These are phyloP conservation scores for Xylaria sp. DNA, from an alignment of 2,329 filamentous ascomycete species.

Conservation along the genomic window DNA sequence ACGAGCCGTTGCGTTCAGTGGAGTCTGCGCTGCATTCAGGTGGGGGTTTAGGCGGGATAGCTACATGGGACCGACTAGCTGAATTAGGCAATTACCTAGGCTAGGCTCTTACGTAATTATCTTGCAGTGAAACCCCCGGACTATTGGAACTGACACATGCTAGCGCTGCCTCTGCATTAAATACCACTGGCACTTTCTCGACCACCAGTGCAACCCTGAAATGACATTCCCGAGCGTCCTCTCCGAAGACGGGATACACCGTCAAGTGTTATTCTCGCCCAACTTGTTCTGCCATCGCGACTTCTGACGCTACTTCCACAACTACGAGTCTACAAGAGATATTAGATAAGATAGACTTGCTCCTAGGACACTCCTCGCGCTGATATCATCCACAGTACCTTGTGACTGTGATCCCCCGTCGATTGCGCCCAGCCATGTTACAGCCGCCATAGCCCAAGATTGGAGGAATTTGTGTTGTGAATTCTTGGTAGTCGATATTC, in stretches of 20 bases:
- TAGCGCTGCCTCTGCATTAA: too few relatives aligned
- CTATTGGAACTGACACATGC: too few relatives aligned
- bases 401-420: background rate
- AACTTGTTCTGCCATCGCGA: background rate
- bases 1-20: too few relatives aligned
- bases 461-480: slow-evolving; percentile 5
- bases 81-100: too few relatives aligned
- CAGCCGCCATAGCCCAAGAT: slow-evolving; percentile 15
- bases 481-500: background rate
- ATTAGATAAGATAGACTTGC: background rate
- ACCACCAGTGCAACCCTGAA: background rate
- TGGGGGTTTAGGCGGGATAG: too few relatives aligned
- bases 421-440: slow-evolving; percentile 16
- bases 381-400: background rate
- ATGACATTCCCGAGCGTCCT: background rate
- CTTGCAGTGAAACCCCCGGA: too few relatives aligned
- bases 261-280: too few relatives aligned
- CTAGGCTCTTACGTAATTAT: too few relatives aligned
- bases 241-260: too few relatives aligned
- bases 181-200: too few relatives aligned
- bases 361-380: background rate
- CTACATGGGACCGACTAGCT: too few relatives aligned
- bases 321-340: background rate
- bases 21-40: too few relatives aligned
- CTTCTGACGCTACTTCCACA: background rate